Percentiles rank a stretch among this genome's conserved stretches.
Conservation (phyloP, 2,329 filamentous ascomycete genomes). For the Raffaelea arxii region DNA sequence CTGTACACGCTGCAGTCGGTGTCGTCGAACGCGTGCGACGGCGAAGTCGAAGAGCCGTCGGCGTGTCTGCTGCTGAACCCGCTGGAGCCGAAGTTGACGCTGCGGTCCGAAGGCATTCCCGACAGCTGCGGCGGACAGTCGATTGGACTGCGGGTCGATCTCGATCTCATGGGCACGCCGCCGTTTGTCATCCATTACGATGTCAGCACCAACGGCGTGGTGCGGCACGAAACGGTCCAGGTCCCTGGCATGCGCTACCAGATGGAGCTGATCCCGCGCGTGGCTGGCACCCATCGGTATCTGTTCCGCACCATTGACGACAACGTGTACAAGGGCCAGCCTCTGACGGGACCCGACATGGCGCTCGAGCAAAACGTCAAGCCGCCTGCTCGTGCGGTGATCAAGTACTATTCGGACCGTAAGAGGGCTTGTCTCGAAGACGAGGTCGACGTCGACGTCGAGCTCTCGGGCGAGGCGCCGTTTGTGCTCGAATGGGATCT, state of each 20-base stretch:
- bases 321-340: constrained; percentile 62
- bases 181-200: constrained; percentile 80
- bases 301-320: constrained; percentile 75
- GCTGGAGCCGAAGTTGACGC: constrained; percentile 67
- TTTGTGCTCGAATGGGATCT: constrained; percentile 90
- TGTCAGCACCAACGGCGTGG: constrained; percentile 52
- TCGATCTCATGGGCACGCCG: constrained; percentile 86
- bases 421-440: constrained; percentile 76
- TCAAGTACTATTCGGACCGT: constrained; percentile 43
- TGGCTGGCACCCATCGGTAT: constrained; percentile 81
- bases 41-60: constrained; percentile 85
- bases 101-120: constrained; percentile 72
- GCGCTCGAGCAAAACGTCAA: constrained; percentile 83
- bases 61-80: constrained; percentile 92
- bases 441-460: constrained; percentile 62
- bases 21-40: constrained; percentile 69
- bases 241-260: constrained; percentile 71
- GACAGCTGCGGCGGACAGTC: constrained; percentile 94
- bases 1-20: constrained; percentile 79
- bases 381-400: constrained; percentile 74
- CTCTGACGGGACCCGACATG: constrained; percentile 50
- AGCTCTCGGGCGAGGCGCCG: constrained; percentile 71
- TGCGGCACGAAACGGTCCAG: constrained; percentile 42
- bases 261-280: constrained; percentile 69
- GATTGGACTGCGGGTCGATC: constrained; percentile 77